These are phyloP conservation scores for Hsuehochloa calcarea DNA, from an alignment of 176 grass and related monocot genomes.

Conservation along the genomic window DNA sequence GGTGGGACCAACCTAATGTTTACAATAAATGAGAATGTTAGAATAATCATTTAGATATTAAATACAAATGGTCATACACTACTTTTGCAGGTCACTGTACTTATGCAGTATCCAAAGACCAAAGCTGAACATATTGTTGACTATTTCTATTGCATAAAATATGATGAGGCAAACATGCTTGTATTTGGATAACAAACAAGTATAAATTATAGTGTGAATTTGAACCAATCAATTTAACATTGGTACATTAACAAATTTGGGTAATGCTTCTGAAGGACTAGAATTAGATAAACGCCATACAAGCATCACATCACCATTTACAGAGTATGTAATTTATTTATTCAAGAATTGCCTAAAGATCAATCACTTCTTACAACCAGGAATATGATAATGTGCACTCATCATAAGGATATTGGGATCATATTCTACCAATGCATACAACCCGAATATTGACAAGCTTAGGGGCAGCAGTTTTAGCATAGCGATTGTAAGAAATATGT, in stretches of 20 bases:
- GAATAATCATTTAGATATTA: neutral
- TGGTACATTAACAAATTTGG: neutral
- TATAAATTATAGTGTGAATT: neutral
- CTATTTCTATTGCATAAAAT: neutral
- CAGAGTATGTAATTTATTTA: neutral
- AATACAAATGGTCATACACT: neutral
- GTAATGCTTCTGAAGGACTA: neutral
- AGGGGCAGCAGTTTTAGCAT: neutral
- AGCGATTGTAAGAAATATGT: neutral
- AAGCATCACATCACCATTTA: neutral
- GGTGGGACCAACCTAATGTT: slow-evolving; percentile 33
- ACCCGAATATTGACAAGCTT: neutral
- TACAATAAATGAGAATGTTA: slow-evolving; percentile 28
- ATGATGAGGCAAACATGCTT: neutral
- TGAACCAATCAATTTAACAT: neutral
- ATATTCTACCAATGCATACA: neutral
- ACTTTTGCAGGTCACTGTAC: neutral
- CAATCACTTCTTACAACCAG: neutral
- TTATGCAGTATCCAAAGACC: neutral
- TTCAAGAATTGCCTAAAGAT: neutral
- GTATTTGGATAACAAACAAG: neutral
- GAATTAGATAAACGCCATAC: neutral
- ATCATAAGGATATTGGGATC: neutral
- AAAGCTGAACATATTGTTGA: neutral
- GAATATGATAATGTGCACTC: neutral